Conservation (phyloP, 2,329 filamentous ascomycete genomes). For the Verticillium albo-atrum region DNA sequence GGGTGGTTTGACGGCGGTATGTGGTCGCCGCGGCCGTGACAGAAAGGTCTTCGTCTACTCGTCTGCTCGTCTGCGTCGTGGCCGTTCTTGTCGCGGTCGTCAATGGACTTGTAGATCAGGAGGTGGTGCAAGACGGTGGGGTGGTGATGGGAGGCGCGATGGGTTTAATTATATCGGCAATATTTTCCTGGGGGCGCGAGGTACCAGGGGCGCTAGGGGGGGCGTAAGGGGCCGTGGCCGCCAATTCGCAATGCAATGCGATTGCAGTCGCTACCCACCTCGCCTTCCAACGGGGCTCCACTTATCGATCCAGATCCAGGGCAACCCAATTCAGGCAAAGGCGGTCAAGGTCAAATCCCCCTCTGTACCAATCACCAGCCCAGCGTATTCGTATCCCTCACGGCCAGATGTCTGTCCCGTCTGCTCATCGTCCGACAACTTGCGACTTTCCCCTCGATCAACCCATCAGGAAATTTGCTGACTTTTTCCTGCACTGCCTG, state of each 20-base stretch:
- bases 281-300: not conserved
- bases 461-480: not conserved
- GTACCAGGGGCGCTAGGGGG: not conserved
- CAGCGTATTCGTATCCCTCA: constrained; percentile 13
- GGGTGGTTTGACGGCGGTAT: not conserved
- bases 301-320: not conserved
- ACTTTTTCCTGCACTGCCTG: not conserved
- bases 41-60: not conserved
- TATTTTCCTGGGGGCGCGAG: not conserved
- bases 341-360: not conserved
- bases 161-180: constrained; percentile 4
- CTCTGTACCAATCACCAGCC: constrained; percentile 6
- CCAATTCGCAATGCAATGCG: not conserved
- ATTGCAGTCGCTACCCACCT: not conserved
- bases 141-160: not conserved
- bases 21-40: not conserved
- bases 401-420: not conserved
- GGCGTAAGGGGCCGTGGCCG: not conserved
- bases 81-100: not conserved
- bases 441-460: not conserved
- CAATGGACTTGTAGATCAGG: not conserved
- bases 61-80: not conserved
- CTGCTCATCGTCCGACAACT: not conserved
- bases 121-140: not conserved
- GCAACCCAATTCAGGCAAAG: not conserved